Percentiles rank a stretch among this genome's conserved stretches.
Evolutionary conservation across 2,329 filamentous ascomycete species (phyloP).

Genomic region (Aspergillus sergii): DNA sequence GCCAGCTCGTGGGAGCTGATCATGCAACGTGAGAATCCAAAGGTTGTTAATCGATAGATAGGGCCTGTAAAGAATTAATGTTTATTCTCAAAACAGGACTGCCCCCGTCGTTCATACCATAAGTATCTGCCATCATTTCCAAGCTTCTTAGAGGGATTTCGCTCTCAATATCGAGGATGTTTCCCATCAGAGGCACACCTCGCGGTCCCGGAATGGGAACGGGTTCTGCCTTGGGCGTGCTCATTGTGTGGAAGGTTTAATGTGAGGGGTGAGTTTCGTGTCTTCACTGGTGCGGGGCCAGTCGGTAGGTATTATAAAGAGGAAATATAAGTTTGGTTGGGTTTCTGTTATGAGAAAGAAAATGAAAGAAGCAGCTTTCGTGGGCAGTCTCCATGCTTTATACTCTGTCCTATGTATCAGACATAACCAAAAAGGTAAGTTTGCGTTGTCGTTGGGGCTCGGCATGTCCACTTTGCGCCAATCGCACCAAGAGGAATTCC

Average conservation of each 20-base stretch:
- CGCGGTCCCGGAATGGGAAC: neutral
- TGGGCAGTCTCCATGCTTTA: neutral
- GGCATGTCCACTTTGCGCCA: neutral
- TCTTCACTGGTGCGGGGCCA: neutral
- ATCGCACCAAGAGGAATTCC: neutral
- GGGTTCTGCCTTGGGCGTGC: neutral
- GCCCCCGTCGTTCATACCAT: neutral
- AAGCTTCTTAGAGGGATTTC: constrained; percentile 1
- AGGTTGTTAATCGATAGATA: constrained; percentile 59
- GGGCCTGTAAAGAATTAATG: constrained; percentile 46
- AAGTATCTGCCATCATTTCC: neutral
- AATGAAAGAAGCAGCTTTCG: neutral
- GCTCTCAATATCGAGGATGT: constrained; percentile 3
- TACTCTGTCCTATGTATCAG: neutral
- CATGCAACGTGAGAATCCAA: constrained; percentile 51
- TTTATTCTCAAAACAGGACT: neutral
- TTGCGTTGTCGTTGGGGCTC: neutral
- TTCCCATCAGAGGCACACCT: neutral
- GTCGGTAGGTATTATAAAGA: neutral
- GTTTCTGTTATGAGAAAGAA: neutral
- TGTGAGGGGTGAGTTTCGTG: neutral
- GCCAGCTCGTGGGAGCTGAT: constrained; percentile 58
- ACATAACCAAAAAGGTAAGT: neutral
- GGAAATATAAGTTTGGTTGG: neutral
- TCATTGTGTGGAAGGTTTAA: neutral